These are phyloP conservation scores for Colletotrichum sublineola DNA, from an alignment of 2,329 filamentous ascomycete genomes.

Conservation along the genomic window DNA sequence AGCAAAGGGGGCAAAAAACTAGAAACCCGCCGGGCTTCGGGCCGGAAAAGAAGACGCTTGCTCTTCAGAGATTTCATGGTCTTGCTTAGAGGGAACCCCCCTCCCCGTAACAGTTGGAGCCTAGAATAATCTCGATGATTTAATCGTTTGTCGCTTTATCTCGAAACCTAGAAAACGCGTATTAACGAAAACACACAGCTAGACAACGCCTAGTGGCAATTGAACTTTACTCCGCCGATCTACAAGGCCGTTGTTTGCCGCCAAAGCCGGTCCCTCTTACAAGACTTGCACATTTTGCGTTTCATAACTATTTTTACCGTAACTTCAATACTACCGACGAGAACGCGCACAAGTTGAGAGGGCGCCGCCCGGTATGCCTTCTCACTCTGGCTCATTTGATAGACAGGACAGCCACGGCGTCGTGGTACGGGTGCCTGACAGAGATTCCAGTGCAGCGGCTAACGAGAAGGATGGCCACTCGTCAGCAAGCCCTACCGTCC, in stretches of 20 bases:
- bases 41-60: neutral
- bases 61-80: neutral
- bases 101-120: too few relatives aligned
- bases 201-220: neutral
- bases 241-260: neutral
- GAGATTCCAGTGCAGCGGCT: conserved; percentile 27
- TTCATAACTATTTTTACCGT: neutral
- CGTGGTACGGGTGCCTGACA: conserved; percentile 39
- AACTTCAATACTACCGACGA: neutral
- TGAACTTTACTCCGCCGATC: neutral
- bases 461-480: conserved; percentile 29
- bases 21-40: neutral
- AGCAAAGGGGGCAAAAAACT: neutral
- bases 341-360: neutral
- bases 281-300: neutral
- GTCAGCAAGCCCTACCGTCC: conserved; percentile 5
- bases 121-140: neutral
- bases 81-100: neutral
- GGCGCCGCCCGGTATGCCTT: conserved; percentile 38
- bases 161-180: neutral
- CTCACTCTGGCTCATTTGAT: conserved; percentile 10
- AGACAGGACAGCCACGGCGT: conserved; percentile 30
- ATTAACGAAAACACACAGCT: neutral
- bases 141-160: neutral
- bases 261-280: neutral